Percentiles rank a stretch among this genome's conserved stretches.
Conservation (phyloP, 176 grass and related monocot species). For the Aegilops umbellulata region DNA sequence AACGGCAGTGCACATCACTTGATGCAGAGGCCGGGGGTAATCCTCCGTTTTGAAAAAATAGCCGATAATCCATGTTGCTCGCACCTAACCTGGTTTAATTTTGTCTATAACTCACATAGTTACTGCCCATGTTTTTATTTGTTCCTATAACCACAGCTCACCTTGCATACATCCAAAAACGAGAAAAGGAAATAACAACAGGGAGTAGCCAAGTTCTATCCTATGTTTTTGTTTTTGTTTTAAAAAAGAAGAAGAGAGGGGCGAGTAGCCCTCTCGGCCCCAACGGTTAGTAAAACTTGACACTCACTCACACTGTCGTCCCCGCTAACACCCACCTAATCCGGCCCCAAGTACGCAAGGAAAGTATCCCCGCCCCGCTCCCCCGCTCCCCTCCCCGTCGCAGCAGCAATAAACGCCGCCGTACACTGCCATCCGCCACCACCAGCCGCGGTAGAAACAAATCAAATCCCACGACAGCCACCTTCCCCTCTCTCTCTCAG, state of each 20-base stretch:
- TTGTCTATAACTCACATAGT: too few species aligned
- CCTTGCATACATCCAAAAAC: too few species aligned
- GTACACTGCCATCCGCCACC: not conserved
- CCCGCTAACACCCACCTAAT: constrained; percentile 30
- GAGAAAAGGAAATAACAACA: too few species aligned
- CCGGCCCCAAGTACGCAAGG: constrained; percentile 28
- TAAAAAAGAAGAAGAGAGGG: not conserved
- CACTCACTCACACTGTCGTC: not conserved
- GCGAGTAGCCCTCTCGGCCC: not conserved
- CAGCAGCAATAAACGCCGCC: constrained; percentile 14
- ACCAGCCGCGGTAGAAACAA: constrained; percentile 4
- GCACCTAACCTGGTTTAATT: too few species aligned
- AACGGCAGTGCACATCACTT: too few species aligned
- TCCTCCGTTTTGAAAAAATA: too few species aligned
- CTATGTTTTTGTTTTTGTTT: too few species aligned
- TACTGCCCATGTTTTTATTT: too few species aligned
- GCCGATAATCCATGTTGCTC: too few species aligned
- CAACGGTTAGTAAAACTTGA: constrained; percentile 23
- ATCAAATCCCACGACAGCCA: constrained; percentile 5
- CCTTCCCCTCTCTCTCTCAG: not conserved
- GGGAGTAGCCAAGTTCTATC: too few species aligned
- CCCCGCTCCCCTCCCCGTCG: not conserved
- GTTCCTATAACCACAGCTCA: too few species aligned
- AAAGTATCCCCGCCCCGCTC: constrained; percentile 26
- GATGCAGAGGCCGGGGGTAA: too few species aligned